A percentile compares a stretch with the other conserved stretches of the same genome.
Evolutionary conservation across 768 basidiomycete species (phyloP).

Genomic region (Psilocybe cubensis): DNA sequence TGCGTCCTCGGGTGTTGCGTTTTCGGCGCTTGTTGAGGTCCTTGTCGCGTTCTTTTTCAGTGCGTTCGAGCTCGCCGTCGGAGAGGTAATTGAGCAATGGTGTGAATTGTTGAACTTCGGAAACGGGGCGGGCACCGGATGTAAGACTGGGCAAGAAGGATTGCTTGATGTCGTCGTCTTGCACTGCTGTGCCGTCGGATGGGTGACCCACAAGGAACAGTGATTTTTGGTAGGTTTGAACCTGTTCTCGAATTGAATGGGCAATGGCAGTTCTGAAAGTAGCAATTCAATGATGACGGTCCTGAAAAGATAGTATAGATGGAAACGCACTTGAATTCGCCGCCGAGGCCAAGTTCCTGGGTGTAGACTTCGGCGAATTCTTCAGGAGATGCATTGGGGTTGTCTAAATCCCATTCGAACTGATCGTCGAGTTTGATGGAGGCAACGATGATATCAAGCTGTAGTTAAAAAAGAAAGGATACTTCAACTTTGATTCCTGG

Average conservation of each 20-base stretch:
- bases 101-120: slow-evolving; percentile 81
- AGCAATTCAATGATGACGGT: background rate
- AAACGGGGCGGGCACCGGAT: slow-evolving; percentile 70
- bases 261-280: slow-evolving; percentile 88
- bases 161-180: slow-evolving; percentile 90
- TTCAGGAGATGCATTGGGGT: slow-evolving; percentile 81
- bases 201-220: slow-evolving; percentile 90
- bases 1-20: slow-evolving; percentile 79
- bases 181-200: slow-evolving; percentile 74
- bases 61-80: slow-evolving; percentile 86
- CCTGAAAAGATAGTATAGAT: background rate
- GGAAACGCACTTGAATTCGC: slow-evolving; percentile 84
- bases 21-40: slow-evolving; percentile 86
- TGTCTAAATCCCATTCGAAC: slow-evolving; percentile 97
- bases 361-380: slow-evolving; percentile 89
- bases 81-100: slow-evolving; percentile 89
- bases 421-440: slow-evolving; percentile 93
- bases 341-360: slow-evolving; percentile 84
- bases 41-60: slow-evolving; percentile 93
- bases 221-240: slow-evolving; percentile 89
- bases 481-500: slow-evolving; percentile 1
- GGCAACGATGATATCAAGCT: slow-evolving; percentile 96
- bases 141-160: slow-evolving; percentile 86
- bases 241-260: slow-evolving; percentile 95
- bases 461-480: slow-evolving; percentile 9